Base-by-base conservation (phyloP, 176 grass and related monocot species). In the Thalia dealbata region DNA sequence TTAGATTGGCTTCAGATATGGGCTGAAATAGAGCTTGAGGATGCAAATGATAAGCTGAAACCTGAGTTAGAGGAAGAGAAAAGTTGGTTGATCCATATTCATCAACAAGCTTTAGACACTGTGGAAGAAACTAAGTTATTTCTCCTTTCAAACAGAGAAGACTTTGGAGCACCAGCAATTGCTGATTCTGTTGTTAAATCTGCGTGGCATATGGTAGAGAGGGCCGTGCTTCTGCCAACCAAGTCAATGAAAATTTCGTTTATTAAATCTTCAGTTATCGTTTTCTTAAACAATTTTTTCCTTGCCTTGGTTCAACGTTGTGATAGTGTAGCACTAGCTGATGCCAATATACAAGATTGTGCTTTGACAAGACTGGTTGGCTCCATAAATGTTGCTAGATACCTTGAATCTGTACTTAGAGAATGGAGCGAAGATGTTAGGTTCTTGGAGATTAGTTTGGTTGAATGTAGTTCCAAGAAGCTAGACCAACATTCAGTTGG, bases 1-100 rank as follows among this genome's bases (percentile, higher is more conserved):
- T 84, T 82, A 58, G 83, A 97, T 69, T 97, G 93, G 89, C 87
- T 97, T 86, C 78, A 75, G 50, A 92, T 90, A 59, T 97, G 93
- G 89, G 83, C 85, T 50, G 62, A 74, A 50, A 83, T 92, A 74
- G 93, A 97, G 76, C 81, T 92, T 72, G 74, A 61, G 72, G 84
- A 81, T 75, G 83, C 93, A 64, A 78, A 84, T 28, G 73, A 83
- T 64, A 92, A 92, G 62, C 74, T 92, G 64, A 81, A 84, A 78
- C 79, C 81, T 75, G 87, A 86, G 82, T 71, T 88, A 63, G 87
- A 86, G 16, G 61, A 82, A 72, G 85, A 84, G 29, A 70, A 51
- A 61, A 84, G n/a, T 79, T 97, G 87, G 87, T 84, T 82, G 54
- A 81, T 41, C 67, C 65, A 60, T 75, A 78, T 68, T 64, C 64